Conservation (phyloP, 1,139 yeast species). For the Suhomyces yuchorum region DNA sequence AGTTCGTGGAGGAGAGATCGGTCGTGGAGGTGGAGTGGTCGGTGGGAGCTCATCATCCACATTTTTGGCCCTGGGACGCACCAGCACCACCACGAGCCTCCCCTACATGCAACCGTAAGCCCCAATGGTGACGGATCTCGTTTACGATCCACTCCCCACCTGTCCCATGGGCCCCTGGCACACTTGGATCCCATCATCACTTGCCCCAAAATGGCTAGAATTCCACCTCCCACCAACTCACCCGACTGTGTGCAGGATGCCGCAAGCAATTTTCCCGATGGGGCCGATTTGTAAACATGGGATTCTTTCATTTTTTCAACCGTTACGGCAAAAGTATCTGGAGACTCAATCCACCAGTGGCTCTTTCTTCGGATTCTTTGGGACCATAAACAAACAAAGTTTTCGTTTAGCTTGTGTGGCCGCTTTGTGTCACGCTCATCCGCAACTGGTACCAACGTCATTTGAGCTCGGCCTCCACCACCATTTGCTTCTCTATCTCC, state of each 20-base stretch:
- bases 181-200: background rate
- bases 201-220: background rate
- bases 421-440: background rate
- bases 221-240: background rate
- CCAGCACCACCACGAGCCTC: background rate
- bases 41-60: too few species aligned
- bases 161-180: background rate
- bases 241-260: slow-evolving; percentile 1
- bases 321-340: slow-evolving; percentile 11
- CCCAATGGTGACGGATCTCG: background rate
- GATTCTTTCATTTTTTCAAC: slow-evolving; percentile 3
- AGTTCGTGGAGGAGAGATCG: background rate
- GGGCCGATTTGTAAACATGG: slow-evolving; percentile 11
- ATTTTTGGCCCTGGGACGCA: too few species aligned
- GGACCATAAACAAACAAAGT: slow-evolving; percentile 13
- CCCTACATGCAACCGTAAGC: background rate
- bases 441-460: background rate
- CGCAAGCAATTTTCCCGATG: slow-evolving; percentile 9
- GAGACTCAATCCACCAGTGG: slow-evolving; percentile 1
- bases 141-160: background rate
- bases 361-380: slow-evolving; percentile 2
- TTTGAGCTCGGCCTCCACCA: background rate
- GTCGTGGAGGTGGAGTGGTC: too few species aligned
- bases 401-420: slow-evolving; percentile 12
- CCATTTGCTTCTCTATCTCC: background rate